Percentiles rank a stretch among this genome's conserved stretches.
Conservation (phyloP, 139 green algal species). For the Micromonas pusilla region DNA sequence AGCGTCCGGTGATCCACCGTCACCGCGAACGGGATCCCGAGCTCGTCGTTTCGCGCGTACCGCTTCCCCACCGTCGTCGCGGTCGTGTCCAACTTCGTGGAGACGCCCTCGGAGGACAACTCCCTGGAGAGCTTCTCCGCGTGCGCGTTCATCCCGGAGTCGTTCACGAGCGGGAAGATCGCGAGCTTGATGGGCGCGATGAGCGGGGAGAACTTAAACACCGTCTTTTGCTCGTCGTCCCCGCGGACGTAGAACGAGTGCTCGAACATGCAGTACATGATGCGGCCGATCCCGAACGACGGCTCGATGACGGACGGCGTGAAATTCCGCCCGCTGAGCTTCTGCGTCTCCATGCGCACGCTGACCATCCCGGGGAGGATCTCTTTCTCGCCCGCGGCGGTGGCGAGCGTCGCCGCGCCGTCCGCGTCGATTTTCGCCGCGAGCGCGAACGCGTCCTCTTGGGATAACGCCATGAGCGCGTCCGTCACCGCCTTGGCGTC, state of each 20-base stretch:
- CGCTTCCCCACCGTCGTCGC: slow-evolving; percentile 80
- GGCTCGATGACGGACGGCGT: slow-evolving; percentile 94
- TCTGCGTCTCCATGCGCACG: slow-evolving; percentile 53
- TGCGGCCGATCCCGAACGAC: slow-evolving; percentile 95
- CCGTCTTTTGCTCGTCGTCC: slow-evolving; percentile 54
- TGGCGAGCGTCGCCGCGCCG: slow-evolving; percentile 32
- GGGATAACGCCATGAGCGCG: slow-evolving; percentile 48
- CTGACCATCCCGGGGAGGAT: slow-evolving; percentile 43
- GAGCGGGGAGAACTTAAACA: slow-evolving; percentile 79
- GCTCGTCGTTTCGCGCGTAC: slow-evolving; percentile 89
- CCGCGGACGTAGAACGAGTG: slow-evolving; percentile 85
- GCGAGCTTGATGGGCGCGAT: slow-evolving; percentile 94
- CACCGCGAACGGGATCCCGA: slow-evolving; percentile 90
- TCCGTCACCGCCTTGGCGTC: slow-evolving; percentile 67
- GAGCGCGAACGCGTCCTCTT: slow-evolving; percentile 52
- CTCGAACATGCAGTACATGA: slow-evolving; percentile 99
- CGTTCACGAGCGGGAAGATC: slow-evolving; percentile 80
- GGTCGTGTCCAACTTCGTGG: slow-evolving; percentile 87
- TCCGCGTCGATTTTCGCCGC: slow-evolving; percentile 44
- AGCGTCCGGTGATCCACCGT: slow-evolving; percentile 85
- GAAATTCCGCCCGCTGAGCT: slow-evolving; percentile 62
- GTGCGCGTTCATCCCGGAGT: slow-evolving; percentile 56
- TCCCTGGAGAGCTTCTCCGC: slow-evolving; percentile 46
- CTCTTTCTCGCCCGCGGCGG: slow-evolving; percentile 30
- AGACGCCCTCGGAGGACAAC: slow-evolving; percentile 60